A percentile compares a stretch with the other conserved stretches of the same genome.
These are phyloP conservation scores for Metschnikowia chrysomelidarum DNA, from an alignment of 805 yeast genomes.

Conservation along the genomic window DNA sequence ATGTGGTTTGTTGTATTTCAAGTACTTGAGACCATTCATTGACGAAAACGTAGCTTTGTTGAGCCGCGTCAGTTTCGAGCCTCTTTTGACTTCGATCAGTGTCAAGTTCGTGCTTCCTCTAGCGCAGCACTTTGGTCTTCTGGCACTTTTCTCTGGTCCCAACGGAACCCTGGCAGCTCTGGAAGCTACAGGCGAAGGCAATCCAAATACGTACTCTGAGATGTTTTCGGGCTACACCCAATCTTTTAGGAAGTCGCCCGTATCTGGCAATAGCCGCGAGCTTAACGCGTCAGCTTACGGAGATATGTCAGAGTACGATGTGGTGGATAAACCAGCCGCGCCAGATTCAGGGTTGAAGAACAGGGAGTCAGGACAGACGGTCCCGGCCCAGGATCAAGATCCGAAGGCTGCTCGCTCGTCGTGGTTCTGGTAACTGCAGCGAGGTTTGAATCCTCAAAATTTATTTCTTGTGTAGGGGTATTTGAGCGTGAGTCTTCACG, in stretches of 20 bases:
- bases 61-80: conserved; percentile 8
- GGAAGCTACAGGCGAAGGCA: too few relatives aligned
- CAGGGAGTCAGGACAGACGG: conserved; percentile 1
- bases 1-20: conserved; percentile 32
- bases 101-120: conserved; percentile 8
- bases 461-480: too few relatives aligned
- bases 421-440: conserved; percentile 6
- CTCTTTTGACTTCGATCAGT: conserved; percentile 10
- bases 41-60: conserved; percentile 22
- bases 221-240: conserved; percentile 5
- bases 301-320: conserved; percentile 40
- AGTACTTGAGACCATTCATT: conserved; percentile 28
- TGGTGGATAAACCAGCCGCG: conserved; percentile 27
- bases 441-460: too few relatives aligned
- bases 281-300: conserved; percentile 1
- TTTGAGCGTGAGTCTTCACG: too few relatives aligned
- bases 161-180: neutral
- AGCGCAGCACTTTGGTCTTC: conserved; percentile 4
- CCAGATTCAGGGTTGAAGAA: conserved; percentile 2
- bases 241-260: conserved; percentile 2
- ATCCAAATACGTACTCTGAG: conserved; percentile 1
- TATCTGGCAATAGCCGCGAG: neutral
- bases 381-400: neutral
- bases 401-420: neutral
- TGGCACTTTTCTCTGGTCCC: conserved; percentile 4